phyloP scores from a whole-genome alignment of 106 monocot genomes.

The Agapanthus africanus region DNA sequence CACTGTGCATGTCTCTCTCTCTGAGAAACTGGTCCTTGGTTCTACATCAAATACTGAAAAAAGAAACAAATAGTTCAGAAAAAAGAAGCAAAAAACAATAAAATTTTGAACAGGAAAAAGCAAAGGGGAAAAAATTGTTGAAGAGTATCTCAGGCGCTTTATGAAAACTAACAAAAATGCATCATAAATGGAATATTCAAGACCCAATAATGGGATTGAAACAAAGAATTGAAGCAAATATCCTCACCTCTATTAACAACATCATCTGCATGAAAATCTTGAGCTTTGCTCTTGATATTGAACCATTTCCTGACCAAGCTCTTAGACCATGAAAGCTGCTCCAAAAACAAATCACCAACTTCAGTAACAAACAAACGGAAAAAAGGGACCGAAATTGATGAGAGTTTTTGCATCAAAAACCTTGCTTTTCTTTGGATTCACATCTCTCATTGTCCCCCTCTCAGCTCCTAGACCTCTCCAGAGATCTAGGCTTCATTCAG shows the following conservation, averaged over 20 bases:
- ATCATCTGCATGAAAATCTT: slow-evolving; percentile 66
- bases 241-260: slow-evolving; percentile 35
- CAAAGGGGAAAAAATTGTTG: background rate
- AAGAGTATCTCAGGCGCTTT: background rate
- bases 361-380: background rate
- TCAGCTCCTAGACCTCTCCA: slow-evolving; percentile 10
- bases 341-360: background rate
- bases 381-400: slow-evolving; percentile 3
- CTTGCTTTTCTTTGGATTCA: slow-evolving; percentile 72
- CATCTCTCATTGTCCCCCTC: slow-evolving; percentile 70
- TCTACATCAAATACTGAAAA: slow-evolving; percentile 34
- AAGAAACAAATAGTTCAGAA: slow-evolving; percentile 11
- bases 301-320: slow-evolving; percentile 70
- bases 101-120: background rate
- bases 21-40: slow-evolving; percentile 65
- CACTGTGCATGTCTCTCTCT: slow-evolving; percentile 59
- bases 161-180: background rate
- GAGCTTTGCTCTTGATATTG: slow-evolving; percentile 64
- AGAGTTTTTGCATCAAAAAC: slow-evolving; percentile 15
- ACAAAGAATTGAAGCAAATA: background rate
- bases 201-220: background rate
- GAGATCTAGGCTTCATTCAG: background rate
- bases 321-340: slow-evolving; percentile 79
- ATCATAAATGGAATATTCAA: background rate
- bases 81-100: background rate